Evolutionary conservation across 306 rosid species (phyloP), one percentile per base, ranked within the genome.

Genomic region (Sicyos baderoa): DNA sequence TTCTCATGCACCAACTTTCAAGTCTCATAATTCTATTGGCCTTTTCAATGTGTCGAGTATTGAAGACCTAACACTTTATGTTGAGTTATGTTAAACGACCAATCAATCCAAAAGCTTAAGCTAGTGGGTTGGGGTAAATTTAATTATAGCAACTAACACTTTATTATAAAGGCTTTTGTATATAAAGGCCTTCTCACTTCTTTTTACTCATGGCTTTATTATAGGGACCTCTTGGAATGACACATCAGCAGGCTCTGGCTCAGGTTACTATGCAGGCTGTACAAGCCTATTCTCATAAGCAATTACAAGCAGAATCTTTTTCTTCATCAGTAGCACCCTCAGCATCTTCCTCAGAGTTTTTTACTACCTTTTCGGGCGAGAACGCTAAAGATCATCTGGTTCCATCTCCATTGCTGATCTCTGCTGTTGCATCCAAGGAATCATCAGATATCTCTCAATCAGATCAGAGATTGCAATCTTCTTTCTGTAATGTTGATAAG

Each of bases 181-280:
- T 29, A 2, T 3, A 2, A 2, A 29, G 4, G 35, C 35, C 4
- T 29, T 29, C 35, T 29, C 2, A 29, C 35, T 29, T 29, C 23
- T 49, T 25, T 15, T 16, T 4, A 0, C 50, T 11, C 19, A 32
- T 6, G 62, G 50, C 73, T 55, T 48, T 37, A 13, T 70, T 73
- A 17, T 61, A 88, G 96, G 86, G 81, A 54, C 60, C 85, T 55
- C 82, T 81, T 72, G 96, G 88, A 78, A 82, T 88, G 83, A 55
- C 86, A 15, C 91, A 91, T 72, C 91, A 82, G 85, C 96, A 86
- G 56, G 86, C 79, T 15, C 73, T 85, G 63, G 87, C 87, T 47
- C 90, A 85, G 79, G 86, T 88, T 65, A 82, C 96, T 25, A 79
- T 82, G 67, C 89, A 85, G 42, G 88, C 84, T 55, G 82, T 55